Conservation (phyloP, 306 rosid genomes). For the Citrullus colocynthis region DNA sequence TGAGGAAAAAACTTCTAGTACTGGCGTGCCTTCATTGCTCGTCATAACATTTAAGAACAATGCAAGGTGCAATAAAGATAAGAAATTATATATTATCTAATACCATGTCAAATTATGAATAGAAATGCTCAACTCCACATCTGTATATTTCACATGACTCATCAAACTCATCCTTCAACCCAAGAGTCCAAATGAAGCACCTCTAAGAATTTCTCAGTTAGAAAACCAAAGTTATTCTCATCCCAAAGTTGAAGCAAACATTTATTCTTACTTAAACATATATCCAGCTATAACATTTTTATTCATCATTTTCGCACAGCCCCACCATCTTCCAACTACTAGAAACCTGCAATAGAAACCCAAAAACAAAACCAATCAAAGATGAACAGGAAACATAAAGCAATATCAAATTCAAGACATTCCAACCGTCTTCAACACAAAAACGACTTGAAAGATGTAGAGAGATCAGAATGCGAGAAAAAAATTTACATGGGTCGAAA, state of each 20-base stretch:
- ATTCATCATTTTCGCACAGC: neutral
- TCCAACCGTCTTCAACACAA: neutral
- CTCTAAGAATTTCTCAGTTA: neutral
- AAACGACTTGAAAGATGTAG: neutral
- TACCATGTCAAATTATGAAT: too few species aligned
- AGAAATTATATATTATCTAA: neutral
- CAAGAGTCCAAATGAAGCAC: neutral
- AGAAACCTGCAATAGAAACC: slow-evolving; percentile 1
- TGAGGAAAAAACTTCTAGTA: too few species aligned
- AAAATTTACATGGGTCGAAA: slow-evolving; percentile 56
- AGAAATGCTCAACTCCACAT: neutral
- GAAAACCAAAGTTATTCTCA: neutral
- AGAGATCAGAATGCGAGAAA: neutral
- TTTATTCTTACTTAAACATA: neutral
- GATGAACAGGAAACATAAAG: too few species aligned
- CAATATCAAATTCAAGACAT: too few species aligned
- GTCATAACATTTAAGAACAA: too few species aligned
- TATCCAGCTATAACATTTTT: neutral
- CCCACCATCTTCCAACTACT: neutral
- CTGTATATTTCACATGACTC: neutral
- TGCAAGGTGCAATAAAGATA: neutral
- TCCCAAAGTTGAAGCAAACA: neutral
- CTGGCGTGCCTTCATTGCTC: neutral
- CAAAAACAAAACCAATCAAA: neutral
- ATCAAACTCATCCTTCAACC: neutral